Base-by-base conservation (phyloP, 805 yeast genomes). In the Nakazawaea populi region DNA sequence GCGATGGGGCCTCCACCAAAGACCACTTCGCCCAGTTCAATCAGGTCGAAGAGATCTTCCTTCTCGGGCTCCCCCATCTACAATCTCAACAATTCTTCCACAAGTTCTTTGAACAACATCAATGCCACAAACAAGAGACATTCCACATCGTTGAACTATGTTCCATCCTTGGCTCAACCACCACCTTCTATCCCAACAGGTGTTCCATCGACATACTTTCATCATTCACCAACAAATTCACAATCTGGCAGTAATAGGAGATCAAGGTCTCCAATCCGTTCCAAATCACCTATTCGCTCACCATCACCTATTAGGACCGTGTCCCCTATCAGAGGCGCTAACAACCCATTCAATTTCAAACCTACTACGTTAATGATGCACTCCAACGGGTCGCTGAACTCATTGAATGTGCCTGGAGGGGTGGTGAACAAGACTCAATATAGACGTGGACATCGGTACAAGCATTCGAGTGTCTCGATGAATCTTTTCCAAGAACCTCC, bases 401-500 rank as follows among this genome's bases (percentile, higher is more conserved):
- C 53, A 8, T n/a, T 50, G 10, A 24, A 28, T 6, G 41, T 46
- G 30, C 41, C 47, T 24, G 39, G 46, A 27, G 53, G 18, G 11
- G 18, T 37, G 40, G 40, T 55, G 32, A 66, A 70, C 10, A 76
- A 71, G 60, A 80, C 89, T 1, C 82, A 87, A 0, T 88, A 83
- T 59, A 83, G 99, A 73, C 82, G 91, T 58, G 99, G 99, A 6
- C 99, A 92, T 67, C 79, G 92, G 58, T 92, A 92, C 64, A 92
- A 92, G 64, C 98, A 92, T 66, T 90, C 97, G 3, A 90, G 97
- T 7, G 96, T 92, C 5, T 89, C 96, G 5, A 87, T 92, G 94
- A 91, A 92, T 65, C 77, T 92, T 64, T 92, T 94, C 64, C 96
- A 89, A 66, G 97, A 92, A 61, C 96, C 97, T 1, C 86, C 90